These are phyloP conservation scores for Penicillium sp. DNA, from an alignment of 2,329 filamentous ascomycete species.

Conservation along the genomic window DNA sequence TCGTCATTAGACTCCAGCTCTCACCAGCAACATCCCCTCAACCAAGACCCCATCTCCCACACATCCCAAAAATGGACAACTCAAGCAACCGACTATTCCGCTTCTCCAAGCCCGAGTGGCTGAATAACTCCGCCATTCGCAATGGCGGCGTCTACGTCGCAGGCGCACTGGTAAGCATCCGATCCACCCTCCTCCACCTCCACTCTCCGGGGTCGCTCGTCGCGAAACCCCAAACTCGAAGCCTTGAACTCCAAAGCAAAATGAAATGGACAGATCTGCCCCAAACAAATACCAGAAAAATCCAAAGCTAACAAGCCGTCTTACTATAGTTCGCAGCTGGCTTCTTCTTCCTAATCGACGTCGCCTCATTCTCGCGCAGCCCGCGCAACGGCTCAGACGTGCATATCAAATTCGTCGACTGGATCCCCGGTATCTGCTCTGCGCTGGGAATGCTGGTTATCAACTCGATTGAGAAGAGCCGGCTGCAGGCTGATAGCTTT, in stretches of 20 bases:
- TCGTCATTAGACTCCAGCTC: constrained; percentile 23
- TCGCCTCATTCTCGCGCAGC: constrained; percentile 62
- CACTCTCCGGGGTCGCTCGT: not conserved
- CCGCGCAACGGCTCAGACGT: constrained; percentile 59
- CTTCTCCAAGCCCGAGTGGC: constrained; percentile 65
- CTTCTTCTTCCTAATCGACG: constrained; percentile 68
- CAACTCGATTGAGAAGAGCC: constrained; percentile 68
- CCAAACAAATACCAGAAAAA: not conserved
- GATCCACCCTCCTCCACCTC: constrained; percentile 7
- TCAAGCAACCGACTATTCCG: constrained; percentile 61
- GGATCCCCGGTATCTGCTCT: constrained; percentile 69
- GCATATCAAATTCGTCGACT: constrained; percentile 69
- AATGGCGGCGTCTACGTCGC: constrained; percentile 65
- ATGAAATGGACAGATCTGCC: not conserved
- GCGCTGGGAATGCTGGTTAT: constrained; percentile 69
- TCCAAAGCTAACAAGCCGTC: not conserved
- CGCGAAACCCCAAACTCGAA: not conserved
- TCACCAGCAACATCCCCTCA: not conserved
- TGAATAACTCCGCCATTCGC: constrained; percentile 63
- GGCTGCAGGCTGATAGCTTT: constrained; percentile 62
- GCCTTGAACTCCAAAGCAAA: not conserved
- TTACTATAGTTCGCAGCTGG: constrained; percentile 61
- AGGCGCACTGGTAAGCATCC: constrained; percentile 59
- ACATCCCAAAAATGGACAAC: constrained; percentile 35
- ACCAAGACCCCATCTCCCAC: not conserved